Base-by-base conservation (phyloP, 495 filamentous ascomycete genomes). In the Massariosphaeria phaeospora region DNA sequence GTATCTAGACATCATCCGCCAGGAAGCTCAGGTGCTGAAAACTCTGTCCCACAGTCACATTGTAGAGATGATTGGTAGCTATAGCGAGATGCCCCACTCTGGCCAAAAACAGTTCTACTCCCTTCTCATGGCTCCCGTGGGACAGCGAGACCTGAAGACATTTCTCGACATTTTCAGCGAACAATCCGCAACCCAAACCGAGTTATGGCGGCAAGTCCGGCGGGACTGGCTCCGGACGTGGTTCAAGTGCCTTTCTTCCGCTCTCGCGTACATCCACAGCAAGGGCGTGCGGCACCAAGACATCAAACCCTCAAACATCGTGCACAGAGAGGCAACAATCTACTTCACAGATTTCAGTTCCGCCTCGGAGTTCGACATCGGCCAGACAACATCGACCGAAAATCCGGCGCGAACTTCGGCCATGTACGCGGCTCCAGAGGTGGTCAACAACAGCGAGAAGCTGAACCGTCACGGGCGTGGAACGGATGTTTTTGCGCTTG, bases 361-460 rank as follows among this genome's bases (percentile, higher is more conserved):
- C 20, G 26, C 56, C 5, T 25, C 33, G 2, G 31, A 40, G 2
- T 53, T 59, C 24, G 17, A 53, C 21, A 41, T 62, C 15, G 52
- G 52, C 6, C 39, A 49, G 2, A 57, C 59, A 4, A 62, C 53
- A 7, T 57, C 52, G 1, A 62, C 59, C 1, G 52, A 62, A 33
- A 62, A 44, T 41, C 59, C 59, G 6, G 51, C 51, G 1, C 39
- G 58, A 31, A 55, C 52, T 7, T 55, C 57, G 6, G 41, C 36
- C 9, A 61, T 61, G 52, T 61, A 57, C 17, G 52, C 46, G 12
- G 58, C 58, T 2, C 48, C 59, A n/a, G 59, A 62, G 40, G 53
- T 52, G 11, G 21, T 55, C 6, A 27, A 57, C 24, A 45, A 23
- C 13, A 31, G 39, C 11, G 47, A 30, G n/a, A 48, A 2, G 15